Base-by-base conservation (phyloP, 108 stramenopile genomes). In the Licmophora abbreviata region DNA sequence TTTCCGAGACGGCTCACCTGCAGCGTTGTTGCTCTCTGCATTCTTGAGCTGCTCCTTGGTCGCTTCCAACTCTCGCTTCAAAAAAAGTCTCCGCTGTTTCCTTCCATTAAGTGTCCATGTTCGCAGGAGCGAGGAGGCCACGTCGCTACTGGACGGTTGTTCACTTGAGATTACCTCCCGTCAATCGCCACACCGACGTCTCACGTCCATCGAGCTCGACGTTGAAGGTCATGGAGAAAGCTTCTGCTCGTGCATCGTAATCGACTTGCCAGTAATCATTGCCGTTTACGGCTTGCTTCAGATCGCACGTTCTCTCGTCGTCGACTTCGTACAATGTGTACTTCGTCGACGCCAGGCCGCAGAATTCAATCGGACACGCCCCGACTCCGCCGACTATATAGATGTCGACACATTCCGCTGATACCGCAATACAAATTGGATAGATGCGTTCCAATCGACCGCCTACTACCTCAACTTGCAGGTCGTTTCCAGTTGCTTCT, bases 171-270 rank as follows among this genome's bases (percentile, higher is more conserved):
- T n/a, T n/a, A n/a, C n/a, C n/a, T n/a, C n/a, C n/a, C n/a, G n/a
- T 40, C 38, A 40, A 40, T 40, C 15, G 3, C 38, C 38, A 40
- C 5, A 18, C 38, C 38, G 21, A 20, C 3, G 22, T 46, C 25
- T 23, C 24, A 24, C 25, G 22, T 46, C 45, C 45, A 21, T 46
- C 45, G 18, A 46, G 15, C 18, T 14, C 23, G n/a, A 46, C n/a
- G 25, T 46, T 46, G 4, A 46, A 46, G 4, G 45, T 24, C 15
- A 46, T 26, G 2, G 45, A 46, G 25, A 24, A 46, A 2, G 45
- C 25, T 26, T 20, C 1, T 8, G 45, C 25, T 26, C 25, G n/a
- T 3, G 45, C 14, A 26, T 21, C 21, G 45, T 46, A 46, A 40
- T 40, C 1, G 15, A 20, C 20, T 40, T 40, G 38, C 15, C 20